Conservation (phyloP, 2,329 filamentous ascomycete species). For the Diaporthe helianthi region DNA sequence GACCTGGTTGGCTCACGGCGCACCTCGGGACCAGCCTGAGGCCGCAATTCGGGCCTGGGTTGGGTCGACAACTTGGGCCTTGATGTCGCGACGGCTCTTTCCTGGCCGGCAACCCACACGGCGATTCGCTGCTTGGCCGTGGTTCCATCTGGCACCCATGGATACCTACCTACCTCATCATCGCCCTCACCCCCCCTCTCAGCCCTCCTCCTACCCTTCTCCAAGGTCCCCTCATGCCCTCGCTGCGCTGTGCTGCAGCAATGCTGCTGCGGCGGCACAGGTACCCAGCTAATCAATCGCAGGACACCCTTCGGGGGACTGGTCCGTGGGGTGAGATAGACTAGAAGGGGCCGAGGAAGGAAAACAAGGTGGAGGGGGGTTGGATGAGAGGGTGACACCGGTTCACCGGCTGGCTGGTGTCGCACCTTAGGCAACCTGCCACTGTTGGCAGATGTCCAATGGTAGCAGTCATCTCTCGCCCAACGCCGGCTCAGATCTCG, state of each 20-base stretch:
- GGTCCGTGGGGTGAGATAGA: constrained; percentile 20
- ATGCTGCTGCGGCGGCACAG: not conserved
- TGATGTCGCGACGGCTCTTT: constrained; percentile 26
- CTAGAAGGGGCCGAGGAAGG: not conserved
- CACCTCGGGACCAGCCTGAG: constrained; percentile 33
- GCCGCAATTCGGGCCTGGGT: constrained; percentile 35
- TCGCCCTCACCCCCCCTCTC: constrained; percentile 26
- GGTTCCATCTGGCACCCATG: constrained; percentile 24
- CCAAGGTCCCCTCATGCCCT: not conserved
- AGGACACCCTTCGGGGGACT: constrained; percentile 14
- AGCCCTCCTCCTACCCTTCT: constrained; percentile 5
- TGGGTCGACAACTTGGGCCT: constrained; percentile 32
- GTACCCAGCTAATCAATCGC: constrained; percentile 19
- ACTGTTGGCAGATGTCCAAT: constrained; percentile 8
- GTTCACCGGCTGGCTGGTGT: constrained; percentile 22
- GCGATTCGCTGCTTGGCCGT: constrained; percentile 33
- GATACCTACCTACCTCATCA: not conserved
- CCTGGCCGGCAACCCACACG: constrained; percentile 23
- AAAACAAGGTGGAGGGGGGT: not conserved
- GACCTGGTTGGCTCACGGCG: constrained; percentile 33
- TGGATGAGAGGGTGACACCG: constrained; percentile 10
- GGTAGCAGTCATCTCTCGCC: not conserved
- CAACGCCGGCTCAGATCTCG: constrained; percentile 7
- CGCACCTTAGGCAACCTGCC: constrained; percentile 10
- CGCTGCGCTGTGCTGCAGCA: not conserved